Evolutionary conservation across 305 asterid species (phyloP).

Genomic region (Ilex paraguariensis): DNA sequence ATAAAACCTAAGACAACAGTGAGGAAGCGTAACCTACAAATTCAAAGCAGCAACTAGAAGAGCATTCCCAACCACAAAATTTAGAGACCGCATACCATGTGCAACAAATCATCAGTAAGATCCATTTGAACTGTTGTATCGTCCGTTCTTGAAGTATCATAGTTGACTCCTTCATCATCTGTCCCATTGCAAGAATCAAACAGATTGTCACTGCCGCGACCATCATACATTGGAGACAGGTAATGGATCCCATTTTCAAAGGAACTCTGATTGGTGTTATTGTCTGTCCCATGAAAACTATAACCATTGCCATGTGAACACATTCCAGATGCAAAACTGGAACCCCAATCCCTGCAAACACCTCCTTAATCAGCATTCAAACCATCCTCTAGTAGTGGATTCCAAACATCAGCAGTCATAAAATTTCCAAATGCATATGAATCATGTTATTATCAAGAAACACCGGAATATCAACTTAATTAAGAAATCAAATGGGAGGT

Average conservation of each 20-base stretch:
- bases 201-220: constrained; percentile 23
- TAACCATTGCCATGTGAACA: not conserved
- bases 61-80: constrained; percentile 6
- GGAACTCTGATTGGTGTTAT: not conserved
- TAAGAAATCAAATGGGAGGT: too few species aligned
- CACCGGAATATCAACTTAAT: too few species aligned
- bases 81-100: constrained; percentile 51
- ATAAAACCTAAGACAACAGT: constrained; percentile 57
- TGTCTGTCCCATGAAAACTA: not conserved
- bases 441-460: too few species aligned
- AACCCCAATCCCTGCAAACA: constrained; percentile 51
- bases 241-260: constrained; percentile 25
- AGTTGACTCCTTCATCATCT: constrained; percentile 31
- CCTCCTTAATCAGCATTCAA: constrained; percentile 9
- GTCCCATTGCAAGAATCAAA: constrained; percentile 24
- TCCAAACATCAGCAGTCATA: too few species aligned
- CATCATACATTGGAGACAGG: constrained; percentile 27
- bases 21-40: not conserved
- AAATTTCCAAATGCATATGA: too few species aligned
- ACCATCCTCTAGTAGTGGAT: not conserved
- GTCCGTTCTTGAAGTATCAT: constrained; percentile 29
- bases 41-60: not conserved
- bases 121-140: constrained; percentile 77
- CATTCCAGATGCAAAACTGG: constrained; percentile 16
- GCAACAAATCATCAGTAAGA: constrained; percentile 92